These are phyloP conservation scores for Cadophora sp. DNA, from an alignment of 2,329 filamentous ascomycete genomes.

Conservation along the genomic window DNA sequence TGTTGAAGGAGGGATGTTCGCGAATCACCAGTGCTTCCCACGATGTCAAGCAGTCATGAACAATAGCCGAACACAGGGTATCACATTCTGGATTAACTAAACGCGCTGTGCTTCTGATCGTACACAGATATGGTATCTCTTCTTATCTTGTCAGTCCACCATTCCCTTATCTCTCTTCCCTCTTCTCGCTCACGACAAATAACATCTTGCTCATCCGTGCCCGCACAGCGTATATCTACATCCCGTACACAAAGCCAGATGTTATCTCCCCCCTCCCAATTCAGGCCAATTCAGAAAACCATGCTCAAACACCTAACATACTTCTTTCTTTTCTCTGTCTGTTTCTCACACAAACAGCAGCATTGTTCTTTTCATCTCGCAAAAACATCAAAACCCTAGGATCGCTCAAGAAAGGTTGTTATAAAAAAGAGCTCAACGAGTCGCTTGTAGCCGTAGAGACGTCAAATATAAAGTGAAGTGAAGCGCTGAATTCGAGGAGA, in stretches of 20 bases:
- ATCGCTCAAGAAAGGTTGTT: slow-evolving; percentile 19
- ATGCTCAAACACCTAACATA: slow-evolving; percentile 6
- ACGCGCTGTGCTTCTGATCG: slow-evolving; percentile 25
- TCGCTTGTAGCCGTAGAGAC: neutral
- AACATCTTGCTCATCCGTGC: slow-evolving; percentile 23
- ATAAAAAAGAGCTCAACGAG: neutral
- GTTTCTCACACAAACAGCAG: neutral
- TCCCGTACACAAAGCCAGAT: neutral
- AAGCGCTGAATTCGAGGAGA: neutral
- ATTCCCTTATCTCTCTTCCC: neutral
- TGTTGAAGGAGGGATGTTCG: too few species aligned
- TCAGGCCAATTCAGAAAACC: neutral
- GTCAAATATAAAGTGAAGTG: neutral
- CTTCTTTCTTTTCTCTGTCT: neutral
- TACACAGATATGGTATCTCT: slow-evolving; percentile 30
- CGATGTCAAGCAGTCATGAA: too few species aligned
- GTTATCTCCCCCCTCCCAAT: neutral
- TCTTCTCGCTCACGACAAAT: neutral
- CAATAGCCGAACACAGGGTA: slow-evolving; percentile 24
- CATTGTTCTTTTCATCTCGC: neutral
- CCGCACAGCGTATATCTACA: slow-evolving; percentile 33
- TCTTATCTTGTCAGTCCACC: slow-evolving; percentile 8
- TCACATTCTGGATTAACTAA: slow-evolving; percentile 31
- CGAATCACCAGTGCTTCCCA: too few species aligned
- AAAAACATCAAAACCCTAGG: slow-evolving; percentile 3